phyloP scores from a whole-genome alignment of 805 yeast species.

The Yarrowia sp. region DNA sequence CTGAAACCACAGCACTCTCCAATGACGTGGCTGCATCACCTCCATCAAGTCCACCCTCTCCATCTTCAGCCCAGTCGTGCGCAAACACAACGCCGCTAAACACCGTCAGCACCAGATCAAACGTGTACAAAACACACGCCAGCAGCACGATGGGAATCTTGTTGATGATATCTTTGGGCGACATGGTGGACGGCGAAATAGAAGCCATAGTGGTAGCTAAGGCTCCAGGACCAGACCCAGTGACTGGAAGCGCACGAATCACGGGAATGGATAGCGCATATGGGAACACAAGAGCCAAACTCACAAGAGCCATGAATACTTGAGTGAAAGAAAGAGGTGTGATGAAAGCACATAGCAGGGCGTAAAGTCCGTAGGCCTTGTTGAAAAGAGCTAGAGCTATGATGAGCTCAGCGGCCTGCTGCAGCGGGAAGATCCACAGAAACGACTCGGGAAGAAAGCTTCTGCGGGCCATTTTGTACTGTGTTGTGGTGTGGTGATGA shows the following conservation, averaged over 20 bases:
- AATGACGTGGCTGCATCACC: not conserved
- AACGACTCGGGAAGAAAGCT: slow-evolving; percentile 24
- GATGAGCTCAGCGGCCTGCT: slow-evolving; percentile 26
- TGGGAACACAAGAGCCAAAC: slow-evolving; percentile 7
- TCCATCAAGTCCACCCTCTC: not conserved
- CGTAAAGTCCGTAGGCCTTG: slow-evolving; percentile 26
- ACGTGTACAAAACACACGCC: slow-evolving; percentile 6
- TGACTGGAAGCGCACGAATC: slow-evolving; percentile 19
- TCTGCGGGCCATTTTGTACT: slow-evolving; percentile 16
- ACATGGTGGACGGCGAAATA: slow-evolving; percentile 24
- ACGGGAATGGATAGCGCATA: slow-evolving; percentile 20
- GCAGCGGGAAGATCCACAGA: slow-evolving; percentile 21
- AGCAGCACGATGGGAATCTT: slow-evolving; percentile 20
- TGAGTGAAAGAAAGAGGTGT: slow-evolving; percentile 16
- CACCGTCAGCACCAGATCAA: slow-evolving; percentile 16
- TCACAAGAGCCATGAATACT: slow-evolving; percentile 15
- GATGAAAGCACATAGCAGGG: slow-evolving; percentile 13
- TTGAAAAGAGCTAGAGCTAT: slow-evolving; percentile 21
- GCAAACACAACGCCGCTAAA: slow-evolving; percentile 5
- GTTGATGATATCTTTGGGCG: slow-evolving; percentile 23
- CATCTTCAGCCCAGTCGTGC: not conserved
- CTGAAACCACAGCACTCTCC: not conserved
- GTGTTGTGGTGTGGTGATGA: not conserved
- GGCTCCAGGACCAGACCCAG: not conserved
- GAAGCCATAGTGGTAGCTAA: slow-evolving; percentile 20